Conservation (phyloP, 768 basidiomycete genomes). For the Jaapia argillacea region DNA sequence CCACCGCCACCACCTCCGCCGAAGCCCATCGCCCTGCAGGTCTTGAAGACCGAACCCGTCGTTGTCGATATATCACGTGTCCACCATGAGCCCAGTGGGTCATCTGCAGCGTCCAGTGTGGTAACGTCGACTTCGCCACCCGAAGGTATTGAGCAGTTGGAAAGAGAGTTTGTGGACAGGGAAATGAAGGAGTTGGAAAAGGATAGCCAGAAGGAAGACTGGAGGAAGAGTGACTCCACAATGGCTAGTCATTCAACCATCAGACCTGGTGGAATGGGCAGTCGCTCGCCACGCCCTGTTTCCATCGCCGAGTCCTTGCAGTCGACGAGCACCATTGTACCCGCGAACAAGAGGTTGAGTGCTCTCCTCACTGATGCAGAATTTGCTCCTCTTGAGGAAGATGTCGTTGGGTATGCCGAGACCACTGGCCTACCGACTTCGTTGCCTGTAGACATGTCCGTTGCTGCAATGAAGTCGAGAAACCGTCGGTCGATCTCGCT, state of each 20-base stretch:
- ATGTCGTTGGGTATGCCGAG: conserved; percentile 12
- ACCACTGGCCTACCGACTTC: not conserved
- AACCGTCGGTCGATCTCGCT: conserved; percentile 62
- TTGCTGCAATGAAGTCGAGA: no score
- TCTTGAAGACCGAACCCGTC: no score
- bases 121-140: not conserved
- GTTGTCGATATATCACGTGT: not conserved
- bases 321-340: conserved; percentile 63
- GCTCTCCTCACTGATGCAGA: conserved; percentile 60
- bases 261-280: conserved; percentile 38
- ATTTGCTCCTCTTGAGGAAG: conserved; percentile 57
- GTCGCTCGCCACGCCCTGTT: conserved; percentile 56
- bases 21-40: conserved; percentile 20
- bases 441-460: conserved; percentile 35
- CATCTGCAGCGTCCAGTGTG: not conserved
- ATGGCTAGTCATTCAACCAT: conserved; percentile 61
- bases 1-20: conserved; percentile 25
- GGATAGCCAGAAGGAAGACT: conserved; percentile 45
- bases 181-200: conserved; percentile 19
- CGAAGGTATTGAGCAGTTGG: not conserved
- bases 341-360: conserved; percentile 55
- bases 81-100: not conserved
- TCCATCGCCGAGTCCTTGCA: conserved; percentile 73
- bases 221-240: conserved; percentile 81
- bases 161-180: conserved; percentile 6